Conservation (phyloP, 75 land plant genomes). For the Cunninghamia lanceolata region DNA sequence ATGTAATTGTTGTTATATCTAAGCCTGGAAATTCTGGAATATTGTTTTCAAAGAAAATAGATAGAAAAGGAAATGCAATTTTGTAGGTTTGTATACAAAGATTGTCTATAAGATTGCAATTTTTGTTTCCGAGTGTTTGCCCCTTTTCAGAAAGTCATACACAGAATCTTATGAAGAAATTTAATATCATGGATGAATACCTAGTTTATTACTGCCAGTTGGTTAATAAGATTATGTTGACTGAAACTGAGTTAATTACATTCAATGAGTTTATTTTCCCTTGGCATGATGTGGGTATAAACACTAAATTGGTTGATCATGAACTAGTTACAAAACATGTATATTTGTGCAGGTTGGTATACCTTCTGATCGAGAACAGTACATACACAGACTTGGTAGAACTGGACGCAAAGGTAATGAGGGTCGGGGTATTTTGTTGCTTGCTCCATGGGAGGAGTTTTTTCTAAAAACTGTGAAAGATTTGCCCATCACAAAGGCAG, state of each 20-base stretch:
- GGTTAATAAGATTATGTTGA: not conserved
- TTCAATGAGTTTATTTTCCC: not conserved
- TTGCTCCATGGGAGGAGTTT: conserved; percentile 92
- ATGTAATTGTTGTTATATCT: too few relatives aligned
- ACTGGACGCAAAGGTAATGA: conserved; percentile 99
- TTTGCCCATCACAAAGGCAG: conserved; percentile 64
- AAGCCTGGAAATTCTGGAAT: too few relatives aligned
- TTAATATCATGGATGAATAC: not conserved
- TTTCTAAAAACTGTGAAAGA: conserved; percentile 70
- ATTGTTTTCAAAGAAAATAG: not conserved
- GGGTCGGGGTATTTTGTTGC: conserved; percentile 80
- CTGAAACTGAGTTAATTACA: not conserved
- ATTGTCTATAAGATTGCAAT: not conserved
- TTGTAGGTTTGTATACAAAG: not conserved
- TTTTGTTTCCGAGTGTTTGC: not conserved
- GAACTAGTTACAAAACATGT: not conserved
- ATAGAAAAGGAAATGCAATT: not conserved
- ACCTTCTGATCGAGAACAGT: conserved; percentile 88
- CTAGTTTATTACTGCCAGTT: not conserved
- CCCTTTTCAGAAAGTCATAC: not conserved
- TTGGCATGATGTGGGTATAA: not conserved
- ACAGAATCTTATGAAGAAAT: not conserved
- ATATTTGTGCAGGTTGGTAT: conserved; percentile 60
- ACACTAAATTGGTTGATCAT: not conserved
- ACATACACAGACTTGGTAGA: conserved; percentile 95